Conservation (phyloP, 768 basidiomycete genomes). For the Leccinum disarticulatum region DNA sequence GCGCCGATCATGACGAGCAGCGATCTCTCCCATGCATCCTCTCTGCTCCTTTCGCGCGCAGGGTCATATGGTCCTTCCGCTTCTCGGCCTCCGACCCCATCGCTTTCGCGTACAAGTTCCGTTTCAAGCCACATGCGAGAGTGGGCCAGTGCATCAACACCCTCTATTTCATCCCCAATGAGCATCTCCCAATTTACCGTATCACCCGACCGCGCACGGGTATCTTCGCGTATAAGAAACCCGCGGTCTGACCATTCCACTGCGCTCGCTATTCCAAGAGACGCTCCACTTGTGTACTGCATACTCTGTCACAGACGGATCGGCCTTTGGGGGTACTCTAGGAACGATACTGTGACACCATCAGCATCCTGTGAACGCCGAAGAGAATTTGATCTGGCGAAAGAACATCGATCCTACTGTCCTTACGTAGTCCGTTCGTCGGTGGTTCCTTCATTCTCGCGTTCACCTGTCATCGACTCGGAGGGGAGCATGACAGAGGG, state of each 20-base stretch:
- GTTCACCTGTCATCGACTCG: constrained; percentile 19
- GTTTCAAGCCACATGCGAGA: constrained; percentile 24
- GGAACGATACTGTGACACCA: constrained; percentile 13
- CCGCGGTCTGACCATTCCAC: background rate
- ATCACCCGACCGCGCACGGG: constrained; percentile 16
- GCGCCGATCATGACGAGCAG: constrained; percentile 28
- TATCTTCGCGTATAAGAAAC: constrained; percentile 9
- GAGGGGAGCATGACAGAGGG: constrained; percentile 53
- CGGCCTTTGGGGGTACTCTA: constrained; percentile 72
- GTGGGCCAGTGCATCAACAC: constrained; percentile 22
- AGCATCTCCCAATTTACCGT: constrained; percentile 18
- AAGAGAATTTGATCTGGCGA: constrained; percentile 69
- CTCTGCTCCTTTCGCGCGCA: constrained; percentile 25
- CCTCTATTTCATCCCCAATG: constrained; percentile 20
- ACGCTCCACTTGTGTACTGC: constrained; percentile 61
- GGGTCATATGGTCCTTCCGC: constrained; percentile 30
- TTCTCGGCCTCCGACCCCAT: constrained; percentile 32
- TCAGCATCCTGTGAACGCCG: constrained; percentile 21
- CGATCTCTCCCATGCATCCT: constrained; percentile 14
- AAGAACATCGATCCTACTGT: constrained; percentile 83
- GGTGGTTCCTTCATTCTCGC: constrained; percentile 54
- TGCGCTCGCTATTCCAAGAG: constrained; percentile 25
- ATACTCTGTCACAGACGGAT: constrained; percentile 73
- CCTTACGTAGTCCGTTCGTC: constrained; percentile 80
- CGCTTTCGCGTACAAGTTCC: constrained; percentile 34